phyloP scores from a whole-genome alignment of 1,139 yeast species.

The Taphrina pruni region DNA sequence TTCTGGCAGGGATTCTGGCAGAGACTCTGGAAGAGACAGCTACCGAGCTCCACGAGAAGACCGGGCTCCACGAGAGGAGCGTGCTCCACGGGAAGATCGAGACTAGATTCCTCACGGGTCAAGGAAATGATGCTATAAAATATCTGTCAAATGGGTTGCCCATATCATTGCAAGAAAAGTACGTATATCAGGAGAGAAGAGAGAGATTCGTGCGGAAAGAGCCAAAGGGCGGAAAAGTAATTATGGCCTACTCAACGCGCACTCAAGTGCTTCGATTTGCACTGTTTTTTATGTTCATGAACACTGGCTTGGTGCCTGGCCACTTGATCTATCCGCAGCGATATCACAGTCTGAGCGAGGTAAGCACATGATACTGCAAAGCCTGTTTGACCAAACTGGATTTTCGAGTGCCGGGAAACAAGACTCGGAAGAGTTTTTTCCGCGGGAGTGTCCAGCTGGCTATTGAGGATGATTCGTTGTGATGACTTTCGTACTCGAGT shows the following conservation, averaged over 20 bases:
- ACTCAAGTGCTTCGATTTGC: constrained; percentile 19
- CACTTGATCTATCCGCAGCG: constrained; percentile 10
- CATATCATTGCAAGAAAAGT: neutral
- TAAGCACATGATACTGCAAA: no score
- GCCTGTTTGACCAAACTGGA: no score
- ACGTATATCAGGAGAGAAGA: constrained; percentile 16
- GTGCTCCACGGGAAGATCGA: constrained; percentile 36
- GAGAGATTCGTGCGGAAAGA: neutral
- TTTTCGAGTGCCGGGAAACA: no score
- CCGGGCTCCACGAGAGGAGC: constrained; percentile 25
- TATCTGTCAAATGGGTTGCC: no score
- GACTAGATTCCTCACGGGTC: neutral
- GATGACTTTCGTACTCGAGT: constrained; percentile 7
- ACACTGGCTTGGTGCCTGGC: constrained; percentile 10
- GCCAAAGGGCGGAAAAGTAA: constrained; percentile 20
- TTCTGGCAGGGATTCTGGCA: constrained; percentile 24
- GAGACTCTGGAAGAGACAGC: constrained; percentile 36
- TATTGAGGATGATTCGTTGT: neutral
- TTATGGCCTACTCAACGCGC: neutral
- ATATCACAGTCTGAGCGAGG: neutral
- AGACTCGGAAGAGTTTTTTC: no score
- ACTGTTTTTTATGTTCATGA: constrained; percentile 12
- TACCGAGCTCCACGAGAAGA: constrained; percentile 39
- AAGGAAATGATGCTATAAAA: no score
- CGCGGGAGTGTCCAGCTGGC: neutral